Conservation (phyloP, 2,329 filamentous ascomycete species). For the Colletotrichum tanaceti region DNA sequence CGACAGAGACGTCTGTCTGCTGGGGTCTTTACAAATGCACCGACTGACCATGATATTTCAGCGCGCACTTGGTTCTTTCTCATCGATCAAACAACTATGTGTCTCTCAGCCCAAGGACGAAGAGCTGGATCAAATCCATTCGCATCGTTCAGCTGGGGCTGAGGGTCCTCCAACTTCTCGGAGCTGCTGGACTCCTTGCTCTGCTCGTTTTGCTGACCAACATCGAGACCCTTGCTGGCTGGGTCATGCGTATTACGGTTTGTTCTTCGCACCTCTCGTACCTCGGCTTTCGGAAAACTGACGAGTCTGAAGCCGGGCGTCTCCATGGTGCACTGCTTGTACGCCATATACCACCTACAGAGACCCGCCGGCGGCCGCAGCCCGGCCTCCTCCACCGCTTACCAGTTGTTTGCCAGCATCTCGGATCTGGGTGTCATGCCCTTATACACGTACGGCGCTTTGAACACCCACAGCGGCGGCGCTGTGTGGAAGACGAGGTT, state of each 20-base stretch:
- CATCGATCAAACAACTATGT: slow-evolving; percentile 70
- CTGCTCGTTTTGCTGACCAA: slow-evolving; percentile 82
- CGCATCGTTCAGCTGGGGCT: slow-evolving; percentile 77
- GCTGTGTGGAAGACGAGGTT: slow-evolving; percentile 76
- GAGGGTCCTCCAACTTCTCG: slow-evolving; percentile 74
- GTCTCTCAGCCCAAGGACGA: slow-evolving; percentile 76
- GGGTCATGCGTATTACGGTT: slow-evolving; percentile 83
- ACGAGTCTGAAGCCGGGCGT: slow-evolving; percentile 74
- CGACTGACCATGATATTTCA: slow-evolving; percentile 44
- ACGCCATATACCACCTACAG: slow-evolving; percentile 84
- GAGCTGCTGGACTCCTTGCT: slow-evolving; percentile 76
- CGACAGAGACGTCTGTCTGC: not conserved
- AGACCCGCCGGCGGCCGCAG: slow-evolving; percentile 77
- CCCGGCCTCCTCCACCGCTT: slow-evolving; percentile 84
- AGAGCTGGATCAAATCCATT: slow-evolving; percentile 75
- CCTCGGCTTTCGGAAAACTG: slow-evolving; percentile 35
- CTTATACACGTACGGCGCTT: slow-evolving; percentile 67
- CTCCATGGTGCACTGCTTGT: slow-evolving; percentile 76
- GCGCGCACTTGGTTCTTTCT: slow-evolving; percentile 72
- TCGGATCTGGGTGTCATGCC: slow-evolving; percentile 71
- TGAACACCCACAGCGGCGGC: slow-evolving; percentile 59
- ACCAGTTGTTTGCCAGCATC: slow-evolving; percentile 84
- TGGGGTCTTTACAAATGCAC: not conserved
- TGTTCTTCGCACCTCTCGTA: slow-evolving; percentile 48
- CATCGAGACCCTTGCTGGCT: slow-evolving; percentile 72